These are phyloP conservation scores for Wickerhamomyces sp. DNA, from an alignment of 1,139 yeast genomes.

Conservation along the genomic window DNA sequence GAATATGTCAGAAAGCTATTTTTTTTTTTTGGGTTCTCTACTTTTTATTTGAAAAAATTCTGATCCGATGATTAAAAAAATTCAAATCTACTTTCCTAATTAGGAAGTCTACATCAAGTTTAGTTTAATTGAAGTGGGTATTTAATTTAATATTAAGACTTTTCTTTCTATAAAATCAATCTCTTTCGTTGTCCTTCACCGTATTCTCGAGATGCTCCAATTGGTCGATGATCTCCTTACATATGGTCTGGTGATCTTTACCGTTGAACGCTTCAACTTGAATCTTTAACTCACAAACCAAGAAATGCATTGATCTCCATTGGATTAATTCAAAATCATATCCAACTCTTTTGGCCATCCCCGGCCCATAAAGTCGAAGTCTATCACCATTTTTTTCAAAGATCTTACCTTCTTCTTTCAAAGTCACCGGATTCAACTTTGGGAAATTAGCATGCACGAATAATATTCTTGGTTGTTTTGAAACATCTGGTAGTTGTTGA, in stretches of 20 bases:
- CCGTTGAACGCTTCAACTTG: slow-evolving; percentile 42
- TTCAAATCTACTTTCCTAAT: not conserved
- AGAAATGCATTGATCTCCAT: slow-evolving; percentile 56
- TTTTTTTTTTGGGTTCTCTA: not conserved
- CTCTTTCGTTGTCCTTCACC: slow-evolving; percentile 22
- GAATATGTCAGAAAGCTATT: too few species aligned
- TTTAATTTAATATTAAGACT: too few species aligned
- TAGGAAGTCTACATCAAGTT: not conserved
- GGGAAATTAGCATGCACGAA: slow-evolving; percentile 68
- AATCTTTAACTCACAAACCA: slow-evolving; percentile 49
- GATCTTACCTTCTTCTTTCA: slow-evolving; percentile 39
- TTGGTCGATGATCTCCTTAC: slow-evolving; percentile 46
- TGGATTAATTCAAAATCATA: slow-evolving; percentile 58
- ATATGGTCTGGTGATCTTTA: slow-evolving; percentile 40
- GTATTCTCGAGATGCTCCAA: slow-evolving; percentile 36
- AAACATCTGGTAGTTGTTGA: slow-evolving; percentile 16
- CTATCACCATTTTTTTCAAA: slow-evolving; percentile 42
- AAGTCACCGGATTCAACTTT: slow-evolving; percentile 55
- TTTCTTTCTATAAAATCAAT: slow-evolving; percentile 3
- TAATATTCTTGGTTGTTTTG: slow-evolving; percentile 38
- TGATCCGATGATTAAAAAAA: too few species aligned
- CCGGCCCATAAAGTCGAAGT: slow-evolving; percentile 49
- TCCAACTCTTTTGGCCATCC: slow-evolving; percentile 45
- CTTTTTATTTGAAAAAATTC: not conserved
- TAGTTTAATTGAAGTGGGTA: not conserved